Evolutionary conservation across 148 eudicot species (phyloP), one percentile per base, ranked within the genome.

Genomic region (Oxyria digyna): DNA sequence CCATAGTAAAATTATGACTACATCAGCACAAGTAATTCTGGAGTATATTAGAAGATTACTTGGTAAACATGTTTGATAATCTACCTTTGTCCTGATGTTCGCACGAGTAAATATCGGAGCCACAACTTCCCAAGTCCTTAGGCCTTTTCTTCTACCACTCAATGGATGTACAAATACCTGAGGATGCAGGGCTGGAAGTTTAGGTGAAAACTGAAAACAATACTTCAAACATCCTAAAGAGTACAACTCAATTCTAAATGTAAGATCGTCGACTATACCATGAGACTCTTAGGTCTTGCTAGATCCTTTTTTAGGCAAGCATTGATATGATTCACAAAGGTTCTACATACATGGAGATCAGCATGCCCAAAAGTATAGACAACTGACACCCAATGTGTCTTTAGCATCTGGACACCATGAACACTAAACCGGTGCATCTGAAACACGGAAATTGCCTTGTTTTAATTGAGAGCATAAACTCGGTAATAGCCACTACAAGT

Each of bases 161-260:
- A 76, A 74, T 73, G 99, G 99, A 74, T 94, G 75, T 67, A 94
- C 91, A 81, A 90, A 88, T 52, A 94, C 93, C 99, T 94, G 75
- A 73, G 54, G 70, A 78, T 72, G 75, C 69, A 82, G 45, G 73
- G 75, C 62, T 50, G 73, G 14, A 79, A 48, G 71, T 69, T 74
- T 62, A 78, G 63, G 6, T 27, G 29, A 27, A 14, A 33, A n/a
- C 8, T 27, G 38, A 29, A 14, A 57, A 57, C 15, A 55, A 55
- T 14, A 9, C 65, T 31, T 29, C 65, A 59, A 59, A 59, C 37
- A 29, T 55, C 63, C 32, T 14, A 6, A 27, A 35, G 14, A 29
- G 38, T 35, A 35, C n/a, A 0, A 55, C 35, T 55, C 7, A n/a
- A 27, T 27, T 33, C 37, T 33, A 33, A 33, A 33, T 33, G 37